phyloP scores from a whole-genome alignment of 306 rosid species.

The Acacia crassicarpa region DNA sequence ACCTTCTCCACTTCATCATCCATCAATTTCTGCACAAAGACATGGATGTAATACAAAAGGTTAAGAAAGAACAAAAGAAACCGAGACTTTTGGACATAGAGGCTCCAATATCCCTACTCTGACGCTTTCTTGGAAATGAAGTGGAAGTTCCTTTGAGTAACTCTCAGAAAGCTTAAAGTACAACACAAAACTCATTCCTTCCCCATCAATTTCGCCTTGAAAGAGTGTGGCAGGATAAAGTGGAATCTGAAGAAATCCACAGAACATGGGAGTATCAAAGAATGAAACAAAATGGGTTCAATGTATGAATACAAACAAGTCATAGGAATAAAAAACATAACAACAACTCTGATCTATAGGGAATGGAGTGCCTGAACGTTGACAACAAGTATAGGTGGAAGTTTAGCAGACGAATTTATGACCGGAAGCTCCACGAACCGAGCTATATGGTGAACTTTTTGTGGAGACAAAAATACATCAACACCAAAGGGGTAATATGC shows the following conservation, averaged over 20 bases:
- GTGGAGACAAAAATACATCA: conserved; percentile 86
- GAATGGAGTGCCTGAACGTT: conserved; percentile 77
- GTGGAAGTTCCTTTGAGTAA: conserved; percentile 80
- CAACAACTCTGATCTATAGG: not conserved
- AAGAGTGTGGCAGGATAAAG: conserved; percentile 79
- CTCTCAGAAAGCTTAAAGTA: conserved; percentile 88
- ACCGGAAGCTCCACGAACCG: conserved; percentile 77
- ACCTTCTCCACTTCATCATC: conserved; percentile 95
- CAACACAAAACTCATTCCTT: conserved; percentile 90
- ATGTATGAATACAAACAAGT: not conserved
- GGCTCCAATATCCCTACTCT: conserved; percentile 60
- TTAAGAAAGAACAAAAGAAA: not conserved
- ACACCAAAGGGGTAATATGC: conserved; percentile 97
- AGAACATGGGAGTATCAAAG: conserved; percentile 18
- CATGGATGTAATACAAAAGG: conserved; percentile 1
- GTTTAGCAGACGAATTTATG: conserved; percentile 51
- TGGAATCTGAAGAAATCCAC: conserved; percentile 68
- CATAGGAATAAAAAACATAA: not conserved
- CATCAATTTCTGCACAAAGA: conserved; percentile 63
- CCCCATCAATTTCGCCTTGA: conserved; percentile 94
- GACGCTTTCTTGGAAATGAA: conserved; percentile 75
- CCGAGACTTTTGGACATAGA: conserved; percentile 12
- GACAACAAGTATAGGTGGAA: conserved; percentile 86
- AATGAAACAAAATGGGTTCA: not conserved
- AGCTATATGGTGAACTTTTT: conserved; percentile 84